Evolutionary conservation across 331 rosid genomes (phyloP).

Genomic region (Saraca asoca): DNA sequence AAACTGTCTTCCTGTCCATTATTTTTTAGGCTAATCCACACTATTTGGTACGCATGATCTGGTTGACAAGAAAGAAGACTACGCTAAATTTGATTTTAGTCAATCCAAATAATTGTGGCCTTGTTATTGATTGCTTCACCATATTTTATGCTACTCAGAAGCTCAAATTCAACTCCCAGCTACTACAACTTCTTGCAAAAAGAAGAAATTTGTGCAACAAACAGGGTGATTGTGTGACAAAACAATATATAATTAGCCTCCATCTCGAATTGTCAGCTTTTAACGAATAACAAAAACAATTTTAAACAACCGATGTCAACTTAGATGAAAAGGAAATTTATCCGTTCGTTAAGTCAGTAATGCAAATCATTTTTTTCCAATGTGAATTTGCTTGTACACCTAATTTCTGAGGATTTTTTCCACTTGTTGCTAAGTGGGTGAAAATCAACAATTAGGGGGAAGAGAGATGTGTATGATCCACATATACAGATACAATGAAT

Average conservation of each 20-base stretch:
- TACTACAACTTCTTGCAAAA: slow-evolving; percentile 6
- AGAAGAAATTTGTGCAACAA: neutral
- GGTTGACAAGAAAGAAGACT: neutral
- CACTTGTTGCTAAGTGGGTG: neutral
- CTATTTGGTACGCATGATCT: neutral
- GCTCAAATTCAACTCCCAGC: slow-evolving; percentile 6
- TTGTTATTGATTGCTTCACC: neutral
- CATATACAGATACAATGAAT: neutral
- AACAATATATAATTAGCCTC: neutral
- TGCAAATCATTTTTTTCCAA: slow-evolving; percentile 21
- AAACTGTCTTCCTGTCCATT: neutral
- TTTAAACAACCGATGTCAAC: too few relatives aligned
- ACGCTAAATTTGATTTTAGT: neutral
- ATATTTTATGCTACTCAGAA: neutral
- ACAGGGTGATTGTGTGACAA: neutral
- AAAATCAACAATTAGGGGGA: slow-evolving; percentile 12
- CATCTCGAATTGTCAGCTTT: neutral
- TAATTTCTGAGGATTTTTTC: slow-evolving; percentile 11
- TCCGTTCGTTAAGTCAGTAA: neutral
- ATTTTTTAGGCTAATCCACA: neutral
- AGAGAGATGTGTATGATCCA: neutral
- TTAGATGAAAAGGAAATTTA: neutral
- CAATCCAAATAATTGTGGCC: slow-evolving; percentile 15
- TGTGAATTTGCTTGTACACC: slow-evolving; percentile 22
- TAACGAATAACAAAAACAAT: too few relatives aligned